These are phyloP conservation scores for Peronospora destructor DNA, from an alignment of 352 stramenopile species.

Conservation along the genomic window DNA sequence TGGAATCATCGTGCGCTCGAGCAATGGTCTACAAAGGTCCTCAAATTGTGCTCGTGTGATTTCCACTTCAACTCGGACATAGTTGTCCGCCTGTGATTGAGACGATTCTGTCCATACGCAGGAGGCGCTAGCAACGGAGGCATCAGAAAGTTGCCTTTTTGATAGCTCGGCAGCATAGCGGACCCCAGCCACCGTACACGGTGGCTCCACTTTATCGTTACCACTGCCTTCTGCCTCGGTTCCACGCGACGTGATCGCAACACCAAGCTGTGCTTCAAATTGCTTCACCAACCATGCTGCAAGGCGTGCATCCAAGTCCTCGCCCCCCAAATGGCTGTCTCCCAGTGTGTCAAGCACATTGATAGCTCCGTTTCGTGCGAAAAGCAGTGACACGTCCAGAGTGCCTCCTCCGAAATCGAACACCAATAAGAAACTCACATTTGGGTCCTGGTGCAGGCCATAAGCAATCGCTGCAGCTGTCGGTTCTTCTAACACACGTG, in stretches of 20 bases:
- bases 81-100: not conserved
- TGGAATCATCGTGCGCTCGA: conserved; percentile 50
- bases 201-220: conserved; percentile 25
- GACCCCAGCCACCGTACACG: conserved; percentile 49
- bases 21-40: conserved; percentile 32
- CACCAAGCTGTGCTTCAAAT: conserved; percentile 49
- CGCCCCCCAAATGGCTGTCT: conserved; percentile 75
- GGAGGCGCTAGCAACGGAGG: conserved; percentile 16
- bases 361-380: conserved; percentile 91
- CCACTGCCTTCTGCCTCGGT: conserved; percentile 18
- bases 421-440: conserved; percentile 92
- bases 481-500: conserved; percentile 77
- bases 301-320: conserved; percentile 90
- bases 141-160: conserved; percentile 45
- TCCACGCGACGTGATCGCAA: conserved; percentile 24
- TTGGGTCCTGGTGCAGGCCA: conserved; percentile 87
- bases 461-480: conserved; percentile 94
- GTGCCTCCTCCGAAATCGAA: conserved; percentile 94
- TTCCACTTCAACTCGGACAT: conserved; percentile 17
- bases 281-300: conserved; percentile 82
- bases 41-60: conserved; percentile 49
- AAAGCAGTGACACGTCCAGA: conserved; percentile 90
- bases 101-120: conserved; percentile 25
- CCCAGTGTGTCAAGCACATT: conserved; percentile 93
- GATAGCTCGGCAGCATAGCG: conserved; percentile 46